These are phyloP conservation scores for Maudiozyma turicensis DNA, from an alignment of 805 yeast genomes.

Conservation along the genomic window DNA sequence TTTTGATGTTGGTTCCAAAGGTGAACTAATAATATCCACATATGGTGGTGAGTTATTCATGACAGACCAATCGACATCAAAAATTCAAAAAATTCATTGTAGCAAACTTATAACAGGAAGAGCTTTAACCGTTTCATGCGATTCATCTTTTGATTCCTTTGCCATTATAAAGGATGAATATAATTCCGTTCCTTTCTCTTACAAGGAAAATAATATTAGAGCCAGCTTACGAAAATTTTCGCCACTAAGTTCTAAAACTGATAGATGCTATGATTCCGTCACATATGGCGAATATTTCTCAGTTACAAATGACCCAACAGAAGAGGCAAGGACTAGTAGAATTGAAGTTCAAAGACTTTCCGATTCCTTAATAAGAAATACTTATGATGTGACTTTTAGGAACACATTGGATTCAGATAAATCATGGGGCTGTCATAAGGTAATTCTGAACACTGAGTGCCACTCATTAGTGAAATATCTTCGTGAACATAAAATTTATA, in stretches of 20 bases:
- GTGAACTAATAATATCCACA: constrained; percentile 60
- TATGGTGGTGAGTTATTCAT: constrained; percentile 58
- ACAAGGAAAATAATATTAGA: constrained; percentile 38
- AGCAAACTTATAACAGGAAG: constrained; percentile 30
- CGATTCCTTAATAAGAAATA: neutral
- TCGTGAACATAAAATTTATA: neutral
- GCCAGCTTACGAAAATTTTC: constrained; percentile 49
- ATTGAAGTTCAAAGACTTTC: neutral
- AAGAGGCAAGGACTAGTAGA: neutral
- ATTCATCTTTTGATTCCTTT: constrained; percentile 54
- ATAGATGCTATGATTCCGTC: neutral
- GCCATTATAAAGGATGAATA: constrained; percentile 57
- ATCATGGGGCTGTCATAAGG: constrained; percentile 18
- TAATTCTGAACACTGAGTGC: constrained; percentile 14
- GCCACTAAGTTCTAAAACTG: constrained; percentile 27
- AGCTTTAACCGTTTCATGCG: constrained; percentile 48
- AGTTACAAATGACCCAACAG: neutral
- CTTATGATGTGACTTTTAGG: constrained; percentile 14
- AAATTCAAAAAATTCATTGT: constrained; percentile 21
- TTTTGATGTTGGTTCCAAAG: constrained; percentile 58
- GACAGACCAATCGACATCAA: constrained; percentile 2
- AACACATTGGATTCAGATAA: constrained; percentile 4
- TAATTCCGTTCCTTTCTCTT: constrained; percentile 46
- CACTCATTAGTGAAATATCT: constrained; percentile 6
- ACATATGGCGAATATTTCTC: neutral